These are phyloP conservation scores for Vitis hybrid DNA, from an alignment of 177 flowering plant genomes.

Conservation along the genomic window DNA sequence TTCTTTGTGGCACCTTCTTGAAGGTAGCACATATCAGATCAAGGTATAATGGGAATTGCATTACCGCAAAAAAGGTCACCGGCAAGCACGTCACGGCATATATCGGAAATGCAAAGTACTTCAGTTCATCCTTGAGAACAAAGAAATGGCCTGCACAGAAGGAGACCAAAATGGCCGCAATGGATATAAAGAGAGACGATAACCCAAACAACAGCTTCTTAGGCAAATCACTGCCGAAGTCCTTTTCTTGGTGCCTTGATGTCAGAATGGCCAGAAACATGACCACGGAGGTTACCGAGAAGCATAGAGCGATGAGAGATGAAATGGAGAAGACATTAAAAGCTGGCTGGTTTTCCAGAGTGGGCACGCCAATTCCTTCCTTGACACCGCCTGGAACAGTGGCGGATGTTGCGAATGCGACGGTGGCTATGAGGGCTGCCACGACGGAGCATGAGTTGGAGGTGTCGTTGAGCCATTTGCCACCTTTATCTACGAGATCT, in stretches of 20 bases:
- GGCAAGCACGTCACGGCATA: not conserved
- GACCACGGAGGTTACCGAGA: not conserved
- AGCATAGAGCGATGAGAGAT: slow-evolving; percentile 2
- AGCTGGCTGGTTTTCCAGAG: not conserved
- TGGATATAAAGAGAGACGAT: too few relatives aligned
- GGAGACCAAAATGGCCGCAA: too few relatives aligned
- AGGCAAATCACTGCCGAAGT: not conserved
- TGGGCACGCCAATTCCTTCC: not conserved
- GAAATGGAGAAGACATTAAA: not conserved
- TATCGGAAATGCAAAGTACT: too few relatives aligned
- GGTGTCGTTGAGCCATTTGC: not conserved
- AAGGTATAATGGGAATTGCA: too few relatives aligned
- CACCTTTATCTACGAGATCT: not conserved
- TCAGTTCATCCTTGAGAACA: too few relatives aligned
- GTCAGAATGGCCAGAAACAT: slow-evolving; percentile 6
- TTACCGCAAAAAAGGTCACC: not conserved
- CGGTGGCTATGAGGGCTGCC: not conserved
- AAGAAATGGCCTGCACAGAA: too few relatives aligned
- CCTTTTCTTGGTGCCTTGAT: slow-evolving; percentile 1
- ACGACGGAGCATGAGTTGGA: too few relatives aligned
- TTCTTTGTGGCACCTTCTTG: too few relatives aligned
- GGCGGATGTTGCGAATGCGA: slow-evolving; percentile 6
- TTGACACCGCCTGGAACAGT: slow-evolving; percentile 1
- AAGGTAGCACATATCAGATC: too few relatives aligned
- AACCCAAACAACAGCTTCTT: not conserved